Conservation (phyloP, 345 rosid genomes). For the Stellera chamaejasme region DNA sequence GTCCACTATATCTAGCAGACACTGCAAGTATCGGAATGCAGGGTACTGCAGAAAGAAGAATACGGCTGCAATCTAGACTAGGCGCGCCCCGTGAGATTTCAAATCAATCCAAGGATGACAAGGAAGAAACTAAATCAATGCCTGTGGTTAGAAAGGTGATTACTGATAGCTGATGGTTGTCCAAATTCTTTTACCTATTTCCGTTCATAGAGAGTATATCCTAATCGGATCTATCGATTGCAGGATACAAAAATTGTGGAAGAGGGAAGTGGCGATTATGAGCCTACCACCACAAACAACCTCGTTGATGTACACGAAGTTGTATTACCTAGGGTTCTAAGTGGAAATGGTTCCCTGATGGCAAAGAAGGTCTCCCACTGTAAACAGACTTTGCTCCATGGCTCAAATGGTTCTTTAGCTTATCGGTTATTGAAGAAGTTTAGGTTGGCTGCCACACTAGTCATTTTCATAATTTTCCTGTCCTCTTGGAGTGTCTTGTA, state of each 20-base stretch:
- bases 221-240: slow-evolving; percentile 16
- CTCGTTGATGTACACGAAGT: not conserved
- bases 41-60: slow-evolving; percentile 52
- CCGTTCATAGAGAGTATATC: slow-evolving; percentile 10
- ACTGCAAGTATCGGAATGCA: slow-evolving; percentile 15
- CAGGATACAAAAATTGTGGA: slow-evolving; percentile 24
- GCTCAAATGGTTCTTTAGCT: slow-evolving; percentile 15
- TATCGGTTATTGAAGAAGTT: slow-evolving; percentile 15
- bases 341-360: slow-evolving; percentile 11
- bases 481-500: slow-evolving; percentile 13
- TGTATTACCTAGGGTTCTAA: slow-evolving; percentile 2
- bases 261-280: not conserved
- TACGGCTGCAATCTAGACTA: slow-evolving; percentile 34
- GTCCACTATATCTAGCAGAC: slow-evolving; percentile 16
- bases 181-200: slow-evolving; percentile 8
- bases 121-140: slow-evolving; percentile 19
- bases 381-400: slow-evolving; percentile 8
- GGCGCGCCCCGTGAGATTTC: slow-evolving; percentile 7
- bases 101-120: slow-evolving; percentile 2
- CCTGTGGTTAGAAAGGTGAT: slow-evolving; percentile 38
- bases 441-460: slow-evolving; percentile 26
- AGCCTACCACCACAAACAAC: slow-evolving; percentile 10
- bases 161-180: slow-evolving; percentile 11
- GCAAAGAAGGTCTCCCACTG: slow-evolving; percentile 6
- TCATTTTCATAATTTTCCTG: slow-evolving; percentile 34